phyloP scores from a whole-genome alignment of 2,329 filamentous ascomycete species.

The Neurospora crassa region DNA sequence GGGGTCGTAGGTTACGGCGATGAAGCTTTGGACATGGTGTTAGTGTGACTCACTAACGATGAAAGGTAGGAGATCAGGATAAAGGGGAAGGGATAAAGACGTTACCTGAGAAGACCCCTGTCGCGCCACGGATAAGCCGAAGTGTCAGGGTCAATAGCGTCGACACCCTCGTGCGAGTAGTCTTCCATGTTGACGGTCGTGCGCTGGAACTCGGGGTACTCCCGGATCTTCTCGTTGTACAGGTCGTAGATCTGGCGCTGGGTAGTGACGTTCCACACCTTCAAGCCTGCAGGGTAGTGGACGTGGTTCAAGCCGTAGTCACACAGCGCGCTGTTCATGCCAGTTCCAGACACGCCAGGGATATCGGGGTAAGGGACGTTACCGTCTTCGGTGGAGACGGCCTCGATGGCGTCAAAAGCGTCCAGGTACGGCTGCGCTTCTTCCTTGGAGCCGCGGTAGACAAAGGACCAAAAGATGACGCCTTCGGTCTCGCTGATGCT shows the following conservation, averaged over 20 bases:
- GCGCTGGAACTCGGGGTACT: slow-evolving; percentile 19
- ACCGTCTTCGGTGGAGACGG: slow-evolving; percentile 23
- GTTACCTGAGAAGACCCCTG: neutral
- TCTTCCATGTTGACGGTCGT: slow-evolving; percentile 46
- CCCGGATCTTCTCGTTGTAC: slow-evolving; percentile 22
- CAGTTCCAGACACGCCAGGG: slow-evolving; percentile 32
- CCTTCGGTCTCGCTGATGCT: slow-evolving; percentile 31
- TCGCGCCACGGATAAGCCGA: slow-evolving; percentile 37
- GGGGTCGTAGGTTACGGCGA: neutral
- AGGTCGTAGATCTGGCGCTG: slow-evolving; percentile 23
- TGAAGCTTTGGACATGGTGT: neutral
- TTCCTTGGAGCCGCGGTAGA: neutral
- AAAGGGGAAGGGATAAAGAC: neutral
- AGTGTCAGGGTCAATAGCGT: slow-evolving; percentile 23
- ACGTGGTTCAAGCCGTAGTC: slow-evolving; percentile 32
- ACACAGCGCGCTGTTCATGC: slow-evolving; percentile 27
- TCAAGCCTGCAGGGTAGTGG: slow-evolving; percentile 34
- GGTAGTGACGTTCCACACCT: slow-evolving; percentile 26
- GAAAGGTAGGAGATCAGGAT: neutral
- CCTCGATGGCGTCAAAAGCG: slow-evolving; percentile 33
- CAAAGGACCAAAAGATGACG: slow-evolving; percentile 20
- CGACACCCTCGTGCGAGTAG: slow-evolving; percentile 38
- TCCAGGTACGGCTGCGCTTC: slow-evolving; percentile 23
- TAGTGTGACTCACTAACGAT: slow-evolving; percentile 12
- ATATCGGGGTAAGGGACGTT: slow-evolving; percentile 37